Evolutionary conservation across 345 rosid genomes (phyloP).

Genomic region (Camelina hispida): DNA sequence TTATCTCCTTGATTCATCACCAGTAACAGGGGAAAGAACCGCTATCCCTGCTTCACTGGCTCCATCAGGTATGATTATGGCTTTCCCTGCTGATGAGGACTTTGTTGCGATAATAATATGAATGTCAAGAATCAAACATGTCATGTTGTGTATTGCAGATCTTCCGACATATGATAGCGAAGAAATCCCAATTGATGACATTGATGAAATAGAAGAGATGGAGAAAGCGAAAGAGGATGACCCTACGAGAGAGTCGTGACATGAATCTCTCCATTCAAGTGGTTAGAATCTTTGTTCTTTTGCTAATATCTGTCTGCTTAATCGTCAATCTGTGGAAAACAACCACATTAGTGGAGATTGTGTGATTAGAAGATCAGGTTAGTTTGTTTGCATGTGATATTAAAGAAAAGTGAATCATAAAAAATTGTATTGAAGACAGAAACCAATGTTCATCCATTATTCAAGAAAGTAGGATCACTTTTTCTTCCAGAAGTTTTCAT

Average conservation of each 20-base stretch:
- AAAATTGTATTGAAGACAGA: background rate
- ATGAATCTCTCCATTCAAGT: slow-evolving; percentile 9
- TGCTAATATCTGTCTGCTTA: background rate
- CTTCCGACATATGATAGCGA: slow-evolving; percentile 49
- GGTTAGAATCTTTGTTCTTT: slow-evolving; percentile 13
- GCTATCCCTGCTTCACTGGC: slow-evolving; percentile 39
- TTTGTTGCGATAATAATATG: background rate
- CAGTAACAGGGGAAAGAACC: slow-evolving; percentile 49
- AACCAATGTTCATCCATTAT: slow-evolving; percentile 8
- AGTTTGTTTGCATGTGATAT: background rate
- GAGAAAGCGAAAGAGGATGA: slow-evolving; percentile 46
- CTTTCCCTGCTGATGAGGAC: background rate
- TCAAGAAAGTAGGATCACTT: background rate
- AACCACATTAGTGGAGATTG: background rate
- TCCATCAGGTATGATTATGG: slow-evolving; percentile 52
- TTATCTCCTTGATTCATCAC: slow-evolving; percentile 67
- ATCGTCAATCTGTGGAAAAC: slow-evolving; percentile 11
- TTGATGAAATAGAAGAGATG: slow-evolving; percentile 68
- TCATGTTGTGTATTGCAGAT: slow-evolving; percentile 46
- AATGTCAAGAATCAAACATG: slow-evolving; percentile 1
- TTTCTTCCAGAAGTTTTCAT: slow-evolving; percentile 20
- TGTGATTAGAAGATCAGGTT: background rate
- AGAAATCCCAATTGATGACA: slow-evolving; percentile 80
- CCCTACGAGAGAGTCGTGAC: slow-evolving; percentile 33
- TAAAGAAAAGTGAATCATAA: background rate